phyloP scores from a whole-genome alignment of 2,329 filamentous ascomycete genomes.

The Nannizziopsis barbatae region DNA sequence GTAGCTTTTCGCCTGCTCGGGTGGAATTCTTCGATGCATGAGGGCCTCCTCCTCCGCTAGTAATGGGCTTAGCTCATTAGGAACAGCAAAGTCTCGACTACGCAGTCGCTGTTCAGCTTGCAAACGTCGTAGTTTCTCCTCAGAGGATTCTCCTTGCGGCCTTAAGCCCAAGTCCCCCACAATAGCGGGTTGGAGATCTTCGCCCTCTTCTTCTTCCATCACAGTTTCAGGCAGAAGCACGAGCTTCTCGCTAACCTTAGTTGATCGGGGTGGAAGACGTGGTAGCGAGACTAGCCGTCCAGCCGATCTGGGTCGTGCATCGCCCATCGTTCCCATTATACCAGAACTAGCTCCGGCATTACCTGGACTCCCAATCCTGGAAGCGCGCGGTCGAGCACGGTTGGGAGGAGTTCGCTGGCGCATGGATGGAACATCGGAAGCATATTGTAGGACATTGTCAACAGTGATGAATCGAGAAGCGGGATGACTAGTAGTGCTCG shows the following conservation, averaged over 20 bases:
- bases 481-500: slow-evolving; percentile 21
- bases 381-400: slow-evolving; percentile 37
- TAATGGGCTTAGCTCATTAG: slow-evolving; percentile 41
- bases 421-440: slow-evolving; percentile 88
- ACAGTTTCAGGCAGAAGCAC: slow-evolving; percentile 79
- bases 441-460: slow-evolving; percentile 88
- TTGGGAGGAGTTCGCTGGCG: slow-evolving; percentile 61
- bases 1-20: slow-evolving; percentile 69
- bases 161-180: slow-evolving; percentile 19
- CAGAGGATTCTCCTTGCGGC: slow-evolving; percentile 14
- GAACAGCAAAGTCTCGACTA: slow-evolving; percentile 46
- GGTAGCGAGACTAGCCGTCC: slow-evolving; percentile 45
- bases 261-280: slow-evolving; percentile 70
- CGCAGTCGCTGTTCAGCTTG: slow-evolving; percentile 25
- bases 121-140: slow-evolving; percentile 27
- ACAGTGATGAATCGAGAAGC: slow-evolving; percentile 68
- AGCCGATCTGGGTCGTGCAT: slow-evolving; percentile 22
- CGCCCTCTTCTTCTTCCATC: slow-evolving; percentile 25
- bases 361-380: slow-evolving; percentile 8
- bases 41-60: slow-evolving; percentile 50
- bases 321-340: slow-evolving; percentile 5
- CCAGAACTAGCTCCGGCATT: not conserved
- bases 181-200: slow-evolving; percentile 12
- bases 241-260: slow-evolving; percentile 93
- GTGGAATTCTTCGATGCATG: slow-evolving; percentile 41